phyloP scores from a whole-genome alignment of 1,139 yeast genomes.

The Candida mesenterica region DNA sequence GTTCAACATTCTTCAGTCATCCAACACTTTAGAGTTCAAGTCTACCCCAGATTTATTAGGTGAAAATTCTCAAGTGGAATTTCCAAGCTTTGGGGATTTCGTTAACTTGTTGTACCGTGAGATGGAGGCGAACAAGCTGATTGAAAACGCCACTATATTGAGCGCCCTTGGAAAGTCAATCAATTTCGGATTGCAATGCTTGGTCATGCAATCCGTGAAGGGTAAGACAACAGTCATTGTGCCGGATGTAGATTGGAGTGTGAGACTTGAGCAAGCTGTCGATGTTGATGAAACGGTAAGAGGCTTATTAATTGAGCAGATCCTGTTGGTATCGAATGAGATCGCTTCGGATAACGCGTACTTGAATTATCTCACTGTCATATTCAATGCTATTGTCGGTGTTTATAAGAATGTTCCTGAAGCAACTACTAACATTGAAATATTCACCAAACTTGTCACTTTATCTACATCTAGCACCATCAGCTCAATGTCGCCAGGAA shows the following conservation, averaged over 20 bases:
- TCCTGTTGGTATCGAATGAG: conserved; percentile 18
- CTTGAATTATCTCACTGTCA: conserved; percentile 20
- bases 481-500: conserved; percentile 19
- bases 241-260: conserved; percentile 73
- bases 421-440: conserved; percentile 24
- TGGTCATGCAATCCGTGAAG: conserved; percentile 63
- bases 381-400: conserved; percentile 30
- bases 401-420: conserved; percentile 18
- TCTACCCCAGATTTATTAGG: conserved; percentile 44
- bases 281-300: conserved; percentile 60
- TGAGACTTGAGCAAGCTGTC: conserved; percentile 69
- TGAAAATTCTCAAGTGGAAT: conserved; percentile 29
- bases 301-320: conserved; percentile 28
- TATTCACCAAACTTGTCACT: conserved; percentile 34
- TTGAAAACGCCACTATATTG: conserved; percentile 23
- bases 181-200: conserved; percentile 49
- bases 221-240: conserved; percentile 56
- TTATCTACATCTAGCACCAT: conserved; percentile 34
- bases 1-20: conserved; percentile 48
- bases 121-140: conserved; percentile 17
- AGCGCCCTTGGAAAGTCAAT: conserved; percentile 40
- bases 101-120: conserved; percentile 29
- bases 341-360: conserved; percentile 19
- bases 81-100: conserved; percentile 43
- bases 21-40: conserved; percentile 33